Base-by-base conservation (phyloP, 1,139 yeast species). In the Pichia sp. region DNA sequence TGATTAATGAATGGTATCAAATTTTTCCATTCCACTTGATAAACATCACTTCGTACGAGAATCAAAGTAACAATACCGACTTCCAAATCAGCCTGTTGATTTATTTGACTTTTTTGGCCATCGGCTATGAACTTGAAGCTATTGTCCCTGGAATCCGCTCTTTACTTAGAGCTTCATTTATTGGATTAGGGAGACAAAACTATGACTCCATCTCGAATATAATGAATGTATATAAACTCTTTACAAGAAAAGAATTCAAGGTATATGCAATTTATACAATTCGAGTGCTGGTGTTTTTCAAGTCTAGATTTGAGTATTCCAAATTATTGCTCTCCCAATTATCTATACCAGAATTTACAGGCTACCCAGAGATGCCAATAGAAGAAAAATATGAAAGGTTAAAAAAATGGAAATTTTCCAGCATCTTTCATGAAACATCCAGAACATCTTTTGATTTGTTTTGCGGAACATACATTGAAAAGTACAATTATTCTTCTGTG, bases 1-100 rank as follows among this genome's bases (percentile, higher is more conserved):
- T 51, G 26, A 29, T 49, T 27, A 46, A 42, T 38, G 52, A 49
- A 26, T 49, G 48, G 41, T 45, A 43, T 38, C 47, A 45, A 34
- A 49, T 51, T 7, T 29, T 43, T 23, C 54, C 54, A 23, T 38
- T 41, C 31, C 42, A 49, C 38, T 39, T 49, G 23, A 31, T 29
- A 10, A 44, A 46, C 33, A 5, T n/a, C 9, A 11, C 8, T 6
- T 5, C 2, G 2, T 10, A 33, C 3, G 29, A 10, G 2, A 9
- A 23, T 5, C 42, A 44, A 23, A 42, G 43, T 23, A 40, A 5
- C n/a, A 9, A 23, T 5, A 42, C 43, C 16, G 43, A 44, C n/a
- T 40, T 5, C n/a, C 40, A 44, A 31, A 33, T 27, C 10, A 3
- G 44, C 23, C 23, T 39, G 9, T 11, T 49, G 3, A 35, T 47